A percentile compares a stretch with the other conserved stretches of the same genome.
phyloP scores from a whole-genome alignment of 208 protist genomes.

The Acanthamoeba lugdunensis region DNA sequence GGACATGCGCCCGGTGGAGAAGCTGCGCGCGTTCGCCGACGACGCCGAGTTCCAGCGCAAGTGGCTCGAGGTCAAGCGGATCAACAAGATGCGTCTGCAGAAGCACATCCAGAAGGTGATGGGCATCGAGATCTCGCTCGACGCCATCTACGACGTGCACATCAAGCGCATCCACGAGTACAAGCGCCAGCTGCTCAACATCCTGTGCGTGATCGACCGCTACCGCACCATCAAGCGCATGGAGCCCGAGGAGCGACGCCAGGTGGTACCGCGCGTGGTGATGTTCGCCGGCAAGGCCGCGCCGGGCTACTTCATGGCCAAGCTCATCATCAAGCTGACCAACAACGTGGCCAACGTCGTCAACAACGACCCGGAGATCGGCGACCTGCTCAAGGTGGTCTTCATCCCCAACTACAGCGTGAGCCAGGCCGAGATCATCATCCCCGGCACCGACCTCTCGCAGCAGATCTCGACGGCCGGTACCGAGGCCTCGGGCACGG shows the following conservation, averaged over 20 bases:
- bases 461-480: constrained; percentile 92
- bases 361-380: constrained; percentile 87
- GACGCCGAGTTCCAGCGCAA: constrained; percentile 81
- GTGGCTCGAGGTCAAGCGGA: constrained; percentile 77
- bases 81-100: constrained; percentile 86
- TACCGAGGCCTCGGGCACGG: constrained; percentile 90
- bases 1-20: constrained; percentile 83
- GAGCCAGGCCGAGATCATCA: constrained; percentile 89
- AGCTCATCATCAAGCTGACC: constrained; percentile 92
- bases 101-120: constrained; percentile 82
- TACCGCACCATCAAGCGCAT: constrained; percentile 87
- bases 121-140: constrained; percentile 81
- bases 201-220: constrained; percentile 86
- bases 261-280: constrained; percentile 78
- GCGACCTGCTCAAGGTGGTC: constrained; percentile 88
- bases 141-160: constrained; percentile 89
- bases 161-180: constrained; percentile 94
- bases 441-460: constrained; percentile 90
- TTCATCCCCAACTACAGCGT: constrained; percentile 93
- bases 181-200: constrained; percentile 92
- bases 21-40: constrained; percentile 80
- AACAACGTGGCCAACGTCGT: constrained; percentile 89
- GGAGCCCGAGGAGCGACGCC: constrained; percentile 65
- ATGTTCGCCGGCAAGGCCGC: constrained; percentile 92
- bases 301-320: constrained; percentile 89